Percentiles rank a stretch among this genome's conserved stretches.
phyloP scores from a whole-genome alignment of 345 rosid species.

The Hirschfeldia incana region DNA sequence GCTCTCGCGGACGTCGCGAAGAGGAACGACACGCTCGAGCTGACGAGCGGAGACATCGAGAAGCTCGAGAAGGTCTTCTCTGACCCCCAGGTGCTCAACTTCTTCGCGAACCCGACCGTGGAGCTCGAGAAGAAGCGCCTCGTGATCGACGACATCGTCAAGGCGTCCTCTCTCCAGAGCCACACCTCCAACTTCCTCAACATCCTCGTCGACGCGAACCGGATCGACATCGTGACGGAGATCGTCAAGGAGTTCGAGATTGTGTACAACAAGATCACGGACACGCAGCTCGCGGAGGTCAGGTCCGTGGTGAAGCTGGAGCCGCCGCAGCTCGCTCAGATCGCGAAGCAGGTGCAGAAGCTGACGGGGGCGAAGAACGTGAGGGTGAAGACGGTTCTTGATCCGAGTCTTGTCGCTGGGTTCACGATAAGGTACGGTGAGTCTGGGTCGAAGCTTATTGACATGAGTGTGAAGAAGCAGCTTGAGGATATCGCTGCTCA shows the following conservation, averaged over 20 bases:
- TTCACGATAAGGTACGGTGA: constrained; percentile 82
- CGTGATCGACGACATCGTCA: constrained; percentile 61
- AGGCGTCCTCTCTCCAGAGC: constrained; percentile 51
- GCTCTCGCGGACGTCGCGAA: constrained; percentile 78
- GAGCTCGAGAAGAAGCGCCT: constrained; percentile 49
- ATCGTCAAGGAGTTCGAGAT: constrained; percentile 74
- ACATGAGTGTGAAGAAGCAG: constrained; percentile 96
- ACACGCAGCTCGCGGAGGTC: constrained; percentile 79
- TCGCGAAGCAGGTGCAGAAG: constrained; percentile 93
- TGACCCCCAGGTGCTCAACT: constrained; percentile 46
- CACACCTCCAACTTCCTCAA: constrained; percentile 69
- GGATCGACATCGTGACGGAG: constrained; percentile 60
- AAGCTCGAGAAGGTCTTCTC: constrained; percentile 72
- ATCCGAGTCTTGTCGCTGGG: constrained; percentile 84
- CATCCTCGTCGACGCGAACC: constrained; percentile 63
- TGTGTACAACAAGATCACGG: constrained; percentile 63
- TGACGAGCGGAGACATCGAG: constrained; percentile 71
- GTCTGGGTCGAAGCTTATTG: constrained; percentile 79
- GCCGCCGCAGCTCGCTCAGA: constrained; percentile 76
- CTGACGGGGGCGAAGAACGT: constrained; percentile 82
- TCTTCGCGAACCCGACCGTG: constrained; percentile 69
- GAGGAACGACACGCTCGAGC: constrained; percentile 58
- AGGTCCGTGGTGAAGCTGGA: constrained; percentile 81
- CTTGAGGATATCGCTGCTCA: constrained; percentile 81
- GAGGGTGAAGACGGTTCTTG: constrained; percentile 76